Evolutionary conservation across 2,329 filamentous ascomycete genomes (phyloP), one percentile per base, ranked within the genome.

Genomic region (Microcera coccophila): DNA sequence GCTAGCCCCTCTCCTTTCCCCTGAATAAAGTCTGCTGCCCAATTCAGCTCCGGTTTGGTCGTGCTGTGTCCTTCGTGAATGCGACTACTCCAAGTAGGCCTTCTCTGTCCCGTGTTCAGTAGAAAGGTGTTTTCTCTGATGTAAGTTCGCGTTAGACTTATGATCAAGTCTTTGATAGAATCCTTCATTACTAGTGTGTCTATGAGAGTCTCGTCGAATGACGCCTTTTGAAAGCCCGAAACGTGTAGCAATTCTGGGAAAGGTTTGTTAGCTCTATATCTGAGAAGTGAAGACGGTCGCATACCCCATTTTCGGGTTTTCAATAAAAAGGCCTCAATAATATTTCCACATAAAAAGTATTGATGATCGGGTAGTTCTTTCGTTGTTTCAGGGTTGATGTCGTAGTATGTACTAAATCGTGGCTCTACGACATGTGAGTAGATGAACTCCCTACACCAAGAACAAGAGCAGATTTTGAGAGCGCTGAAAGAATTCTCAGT

Each of bases 151-250:
- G 36, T 24, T 3, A 46, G 32, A 11, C 35, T 38, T 22, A 36
- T 46, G 24, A 42, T 21, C 3, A 38, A 17, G 12, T 21, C 18
- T 11, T 39, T 41, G 3, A 22, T 28, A 7, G n/a, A 7, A 1
- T 41, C 19, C 1, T 60, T 51, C 60, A 66, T 65, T 9, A 63
- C 62, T 0, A 65, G 42, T 2, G 48, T 43, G 4, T 60, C 42
- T 10, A 66, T 59, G 49, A 65, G 52, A 8, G 43, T 33, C n/a
- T 55, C 42, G 2, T 64, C 48, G 41, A 61, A 62, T 1, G 41
- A 38, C 1, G 62, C 58, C 8, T 57, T 48, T 1, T 16, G 26
- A 14, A 64, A 52, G 5, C 49, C 35, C n/a, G 44, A 29, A 2
- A 62, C 46, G 15, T 61, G 48, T 9, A 64, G 38, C 0, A 3